Percentiles rank a stretch among this genome's conserved stretches.
phyloP scores from a whole-genome alignment of 2,329 filamentous ascomycete species.

The Cladosporium sphaerospermum region DNA sequence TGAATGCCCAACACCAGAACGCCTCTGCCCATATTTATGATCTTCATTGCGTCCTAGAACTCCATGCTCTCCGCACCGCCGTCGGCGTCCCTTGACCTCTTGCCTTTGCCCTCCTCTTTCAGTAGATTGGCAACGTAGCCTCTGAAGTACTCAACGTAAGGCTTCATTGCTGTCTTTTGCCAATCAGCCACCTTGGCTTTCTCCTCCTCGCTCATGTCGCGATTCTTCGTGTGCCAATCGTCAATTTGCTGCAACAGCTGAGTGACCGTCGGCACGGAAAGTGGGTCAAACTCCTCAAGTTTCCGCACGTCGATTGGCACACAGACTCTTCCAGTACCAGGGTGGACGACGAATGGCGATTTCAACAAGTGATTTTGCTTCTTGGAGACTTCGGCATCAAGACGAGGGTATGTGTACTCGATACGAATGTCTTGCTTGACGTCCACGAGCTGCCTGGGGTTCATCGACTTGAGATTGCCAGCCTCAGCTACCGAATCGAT shows the following conservation, averaged over 20 bases:
- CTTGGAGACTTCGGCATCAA: slow-evolving; percentile 96
- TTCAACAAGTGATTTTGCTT: slow-evolving; percentile 98
- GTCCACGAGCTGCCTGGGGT: slow-evolving; percentile 61
- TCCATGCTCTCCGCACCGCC: slow-evolving; percentile 52
- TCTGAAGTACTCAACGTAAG: slow-evolving; percentile 85
- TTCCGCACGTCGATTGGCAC: slow-evolving; percentile 78
- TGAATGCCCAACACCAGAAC: too few relatives aligned
- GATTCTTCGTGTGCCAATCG: slow-evolving; percentile 54
- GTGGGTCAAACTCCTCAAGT: slow-evolving; percentile 78
- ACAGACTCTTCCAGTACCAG: slow-evolving; percentile 87
- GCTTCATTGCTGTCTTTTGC: slow-evolving; percentile 94
- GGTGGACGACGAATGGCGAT: slow-evolving; percentile 92
- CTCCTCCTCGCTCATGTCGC: slow-evolving; percentile 37
- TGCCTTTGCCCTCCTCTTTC: slow-evolving; percentile 58
- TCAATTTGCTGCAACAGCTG: slow-evolving; percentile 80
- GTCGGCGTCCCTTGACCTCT: slow-evolving; percentile 51
- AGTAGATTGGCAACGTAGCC: slow-evolving; percentile 71
- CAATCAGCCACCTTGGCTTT: slow-evolving; percentile 65
- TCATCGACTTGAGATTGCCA: slow-evolving; percentile 60
- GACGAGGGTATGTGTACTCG: slow-evolving; percentile 94
- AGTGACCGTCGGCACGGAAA: slow-evolving; percentile 83
- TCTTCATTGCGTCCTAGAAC: slow-evolving; percentile 42
- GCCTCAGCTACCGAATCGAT: slow-evolving; percentile 81
- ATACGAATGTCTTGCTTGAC: slow-evolving; percentile 94
- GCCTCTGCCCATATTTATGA: too few relatives aligned